These are phyloP conservation scores for Jacaranda mimosifolia DNA, from an alignment of 257 asterid species.

Conservation along the genomic window DNA sequence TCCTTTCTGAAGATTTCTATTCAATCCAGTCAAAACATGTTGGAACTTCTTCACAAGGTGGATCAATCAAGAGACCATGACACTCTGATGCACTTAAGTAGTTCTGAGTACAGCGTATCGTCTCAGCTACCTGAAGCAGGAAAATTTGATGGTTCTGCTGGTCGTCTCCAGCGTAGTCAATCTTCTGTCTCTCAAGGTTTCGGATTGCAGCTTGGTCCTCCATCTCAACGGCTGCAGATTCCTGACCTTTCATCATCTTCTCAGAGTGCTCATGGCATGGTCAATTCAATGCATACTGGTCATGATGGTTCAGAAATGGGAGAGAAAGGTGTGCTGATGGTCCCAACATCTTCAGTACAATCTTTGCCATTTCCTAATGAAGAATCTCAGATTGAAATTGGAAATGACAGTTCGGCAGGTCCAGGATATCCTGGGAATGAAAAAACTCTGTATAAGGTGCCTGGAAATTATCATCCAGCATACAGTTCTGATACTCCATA, in stretches of 20 bases:
- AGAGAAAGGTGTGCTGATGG: conserved; percentile 50
- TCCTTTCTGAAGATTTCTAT: conserved; percentile 11
- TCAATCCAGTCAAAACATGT: conserved; percentile 82
- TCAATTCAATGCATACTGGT: conserved; percentile 45
- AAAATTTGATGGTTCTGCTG: conserved; percentile 56
- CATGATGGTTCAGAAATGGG: conserved; percentile 55
- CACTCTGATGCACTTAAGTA: conserved; percentile 45
- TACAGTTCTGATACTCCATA: conserved; percentile 56
- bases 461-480: conserved; percentile 56
- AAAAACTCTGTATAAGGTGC: conserved; percentile 45
- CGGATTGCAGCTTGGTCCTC: conserved; percentile 94
- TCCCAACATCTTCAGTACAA: conserved; percentile 52
- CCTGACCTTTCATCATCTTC: conserved; percentile 54
- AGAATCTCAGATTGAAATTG: conserved; percentile 50
- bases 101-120: conserved; percentile 57
- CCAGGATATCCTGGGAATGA: conserved; percentile 48
- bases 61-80: conserved; percentile 72
- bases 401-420: conserved; percentile 49
- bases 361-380: conserved; percentile 50
- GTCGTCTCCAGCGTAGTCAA: conserved; percentile 61
- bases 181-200: conserved; percentile 81
- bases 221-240: conserved; percentile 63
- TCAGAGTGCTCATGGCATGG: conserved; percentile 52
- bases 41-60: conserved; percentile 92
- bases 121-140: conserved; percentile 59